A percentile compares a stretch with the other conserved stretches of the same genome.
Evolutionary conservation across 345 rosid species (phyloP).

Genomic region (Eucalyptus tenuipes): DNA sequence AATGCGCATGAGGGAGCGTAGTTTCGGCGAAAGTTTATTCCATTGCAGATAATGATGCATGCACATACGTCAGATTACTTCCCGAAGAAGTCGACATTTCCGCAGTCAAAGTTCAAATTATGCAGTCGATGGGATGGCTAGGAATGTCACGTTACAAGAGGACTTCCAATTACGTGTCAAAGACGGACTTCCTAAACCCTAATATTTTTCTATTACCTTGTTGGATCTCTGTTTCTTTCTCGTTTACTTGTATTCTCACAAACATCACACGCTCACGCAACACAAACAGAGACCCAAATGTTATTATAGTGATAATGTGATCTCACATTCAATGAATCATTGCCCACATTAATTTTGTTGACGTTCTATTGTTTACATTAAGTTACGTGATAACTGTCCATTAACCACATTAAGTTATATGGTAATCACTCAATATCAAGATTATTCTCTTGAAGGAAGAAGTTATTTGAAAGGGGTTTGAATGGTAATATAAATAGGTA

Average conservation of each 20-base stretch:
- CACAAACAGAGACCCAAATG: neutral
- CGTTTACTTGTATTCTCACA: neutral
- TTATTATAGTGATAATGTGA: no score
- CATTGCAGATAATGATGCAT: neutral
- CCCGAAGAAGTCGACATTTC: neutral
- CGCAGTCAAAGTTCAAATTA: neutral
- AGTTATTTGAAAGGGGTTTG: no score
- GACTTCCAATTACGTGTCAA: neutral
- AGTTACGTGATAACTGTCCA: no score
- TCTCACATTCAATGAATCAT: no score
- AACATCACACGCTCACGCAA: neutral
- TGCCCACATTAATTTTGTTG: no score
- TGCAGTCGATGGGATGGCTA: neutral
- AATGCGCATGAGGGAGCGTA: neutral
- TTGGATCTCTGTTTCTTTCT: neutral
- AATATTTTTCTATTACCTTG: neutral
- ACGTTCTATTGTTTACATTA: no score
- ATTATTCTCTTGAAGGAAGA: no score
- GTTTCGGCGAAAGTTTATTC: neutral
- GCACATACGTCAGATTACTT: neutral
- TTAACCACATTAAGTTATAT: no score
- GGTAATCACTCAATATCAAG: no score
- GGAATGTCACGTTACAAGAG: neutral
- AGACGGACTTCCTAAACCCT: neutral
- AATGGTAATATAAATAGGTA: no score